Conservation (phyloP, 1,284 basidiomycete genomes). For the Pseudozyma flocculosa region DNA sequence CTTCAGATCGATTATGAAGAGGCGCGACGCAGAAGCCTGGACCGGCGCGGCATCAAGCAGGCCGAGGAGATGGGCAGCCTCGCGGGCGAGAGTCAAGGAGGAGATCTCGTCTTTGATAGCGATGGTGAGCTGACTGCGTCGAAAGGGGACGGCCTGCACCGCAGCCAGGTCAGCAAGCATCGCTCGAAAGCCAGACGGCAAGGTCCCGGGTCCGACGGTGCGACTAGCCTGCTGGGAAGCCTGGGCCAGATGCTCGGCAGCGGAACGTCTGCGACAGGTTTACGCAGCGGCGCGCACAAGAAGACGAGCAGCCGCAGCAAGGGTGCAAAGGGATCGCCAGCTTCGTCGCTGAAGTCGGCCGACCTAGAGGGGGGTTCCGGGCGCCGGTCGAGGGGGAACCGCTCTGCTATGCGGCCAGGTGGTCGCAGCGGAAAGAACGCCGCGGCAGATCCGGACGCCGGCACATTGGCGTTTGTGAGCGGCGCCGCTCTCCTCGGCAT, state of each 20-base stretch:
- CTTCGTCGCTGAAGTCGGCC: too few relatives aligned
- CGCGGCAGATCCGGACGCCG: slow-evolving; percentile 10
- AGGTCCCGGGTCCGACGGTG: neutral
- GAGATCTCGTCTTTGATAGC: slow-evolving; percentile 32
- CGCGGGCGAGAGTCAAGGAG: slow-evolving; percentile 28
- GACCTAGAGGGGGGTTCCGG: too few relatives aligned
- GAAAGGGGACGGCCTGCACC: slow-evolving; percentile 8
- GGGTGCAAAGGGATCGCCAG: too few relatives aligned
- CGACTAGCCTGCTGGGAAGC: neutral
- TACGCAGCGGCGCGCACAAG: slow-evolving; percentile 4
- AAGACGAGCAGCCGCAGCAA: slow-evolving; percentile 10
- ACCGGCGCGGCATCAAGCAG: slow-evolving; percentile 19
- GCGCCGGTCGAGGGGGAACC: slow-evolving; percentile 11
- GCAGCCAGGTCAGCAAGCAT: neutral
- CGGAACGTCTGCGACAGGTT: too few relatives aligned
- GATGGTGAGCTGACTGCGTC: slow-evolving; percentile 14
- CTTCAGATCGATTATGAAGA: slow-evolving; percentile 18
- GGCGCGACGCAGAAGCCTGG: slow-evolving; percentile 8
- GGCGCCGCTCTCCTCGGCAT: slow-evolving; percentile 36
- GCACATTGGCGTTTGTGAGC: slow-evolving; percentile 35
- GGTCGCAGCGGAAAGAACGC: slow-evolving; percentile 1
- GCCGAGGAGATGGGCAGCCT: slow-evolving; percentile 36
- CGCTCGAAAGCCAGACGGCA: neutral
- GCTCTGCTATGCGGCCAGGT: too few relatives aligned
- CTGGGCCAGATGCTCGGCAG: neutral